A percentile compares a stretch with the other conserved stretches of the same genome.
phyloP scores from a whole-genome alignment of 1,139 yeast species.

The Magnusiomyces fungicola region DNA sequence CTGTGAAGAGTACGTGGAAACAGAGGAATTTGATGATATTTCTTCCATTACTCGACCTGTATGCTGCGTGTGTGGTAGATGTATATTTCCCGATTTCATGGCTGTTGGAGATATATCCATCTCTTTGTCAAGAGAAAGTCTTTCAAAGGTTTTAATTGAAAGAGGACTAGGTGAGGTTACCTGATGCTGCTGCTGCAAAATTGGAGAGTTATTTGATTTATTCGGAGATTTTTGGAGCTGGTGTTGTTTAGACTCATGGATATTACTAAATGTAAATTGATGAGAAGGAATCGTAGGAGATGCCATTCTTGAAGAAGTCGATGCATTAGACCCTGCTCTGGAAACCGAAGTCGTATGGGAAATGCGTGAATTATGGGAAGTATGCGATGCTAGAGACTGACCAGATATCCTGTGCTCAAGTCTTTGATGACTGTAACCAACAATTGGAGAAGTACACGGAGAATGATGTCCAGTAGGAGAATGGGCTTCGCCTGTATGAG shows the following conservation, averaged over 20 bases:
- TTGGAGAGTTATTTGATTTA: neutral
- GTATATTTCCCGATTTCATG: no score
- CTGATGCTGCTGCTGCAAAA: neutral
- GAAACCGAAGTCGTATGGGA: neutral
- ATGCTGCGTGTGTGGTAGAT: neutral
- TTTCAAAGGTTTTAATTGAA: neutral
- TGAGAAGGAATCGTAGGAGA: neutral
- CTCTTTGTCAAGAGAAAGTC: neutral
- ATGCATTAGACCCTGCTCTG: neutral
- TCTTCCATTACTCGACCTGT: constrained; percentile 4
- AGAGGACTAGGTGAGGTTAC: neutral
- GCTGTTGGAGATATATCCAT: neutral
- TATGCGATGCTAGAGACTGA: neutral
- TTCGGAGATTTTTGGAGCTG: neutral
- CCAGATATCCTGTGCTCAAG: neutral
- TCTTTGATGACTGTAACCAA: no score
- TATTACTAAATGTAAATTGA: neutral
- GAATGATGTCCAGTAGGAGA: neutral
- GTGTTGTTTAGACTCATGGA: neutral
- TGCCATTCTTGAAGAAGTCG: neutral
- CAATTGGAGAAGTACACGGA: no score
- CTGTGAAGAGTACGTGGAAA: constrained; percentile 9
- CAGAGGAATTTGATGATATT: constrained; percentile 7
- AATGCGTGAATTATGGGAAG: neutral
- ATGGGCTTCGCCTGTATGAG: neutral